These are phyloP conservation scores for Ascochyta koolunga DNA, from an alignment of 2,329 filamentous ascomycete species.

Conservation along the genomic window DNA sequence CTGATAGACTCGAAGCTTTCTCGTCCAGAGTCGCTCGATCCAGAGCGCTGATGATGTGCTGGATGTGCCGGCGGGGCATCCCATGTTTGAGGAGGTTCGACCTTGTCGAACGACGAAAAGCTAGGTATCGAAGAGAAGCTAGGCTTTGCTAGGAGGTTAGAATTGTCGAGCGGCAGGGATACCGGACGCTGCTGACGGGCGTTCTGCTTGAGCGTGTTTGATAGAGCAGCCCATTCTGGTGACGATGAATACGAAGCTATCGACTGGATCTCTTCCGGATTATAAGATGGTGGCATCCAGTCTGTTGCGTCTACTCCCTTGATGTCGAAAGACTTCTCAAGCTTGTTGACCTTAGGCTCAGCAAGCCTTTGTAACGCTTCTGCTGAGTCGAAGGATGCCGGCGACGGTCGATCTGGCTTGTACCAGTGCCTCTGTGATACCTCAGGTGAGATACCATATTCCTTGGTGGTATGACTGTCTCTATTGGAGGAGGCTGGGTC, in stretches of 20 bases:
- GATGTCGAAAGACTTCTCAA: constrained; percentile 25
- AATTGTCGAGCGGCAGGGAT: constrained; percentile 22
- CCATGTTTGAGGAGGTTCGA: constrained; percentile 25
- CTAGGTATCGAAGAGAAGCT: constrained; percentile 12
- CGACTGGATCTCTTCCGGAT: constrained; percentile 17
- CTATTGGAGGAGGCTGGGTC: constrained; percentile 9
- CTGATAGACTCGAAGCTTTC: constrained; percentile 23
- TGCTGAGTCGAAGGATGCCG: constrained; percentile 25
- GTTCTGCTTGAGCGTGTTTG: constrained; percentile 25
- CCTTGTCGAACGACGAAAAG: constrained; percentile 24
- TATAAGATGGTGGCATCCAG: constrained; percentile 29
- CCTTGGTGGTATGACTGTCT: constrained; percentile 15
- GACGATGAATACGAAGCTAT: constrained; percentile 24
- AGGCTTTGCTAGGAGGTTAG: constrained; percentile 12
- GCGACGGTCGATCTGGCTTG: constrained; percentile 23
- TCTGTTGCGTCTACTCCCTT: constrained; percentile 21
- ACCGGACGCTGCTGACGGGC: constrained; percentile 20
- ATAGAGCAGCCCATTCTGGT: constrained; percentile 32
- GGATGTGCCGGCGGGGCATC: constrained; percentile 19
- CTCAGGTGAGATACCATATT: constrained; percentile 17
- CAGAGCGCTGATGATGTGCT: constrained; percentile 19
- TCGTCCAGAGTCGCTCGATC: constrained; percentile 8
- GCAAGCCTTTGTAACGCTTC: constrained; percentile 18
- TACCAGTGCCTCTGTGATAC: constrained; percentile 26
- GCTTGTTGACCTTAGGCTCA: constrained; percentile 18